These are phyloP conservation scores for Ceratobasidium sp. DNA, from an alignment of 1,284 basidiomycete genomes.

Conservation along the genomic window DNA sequence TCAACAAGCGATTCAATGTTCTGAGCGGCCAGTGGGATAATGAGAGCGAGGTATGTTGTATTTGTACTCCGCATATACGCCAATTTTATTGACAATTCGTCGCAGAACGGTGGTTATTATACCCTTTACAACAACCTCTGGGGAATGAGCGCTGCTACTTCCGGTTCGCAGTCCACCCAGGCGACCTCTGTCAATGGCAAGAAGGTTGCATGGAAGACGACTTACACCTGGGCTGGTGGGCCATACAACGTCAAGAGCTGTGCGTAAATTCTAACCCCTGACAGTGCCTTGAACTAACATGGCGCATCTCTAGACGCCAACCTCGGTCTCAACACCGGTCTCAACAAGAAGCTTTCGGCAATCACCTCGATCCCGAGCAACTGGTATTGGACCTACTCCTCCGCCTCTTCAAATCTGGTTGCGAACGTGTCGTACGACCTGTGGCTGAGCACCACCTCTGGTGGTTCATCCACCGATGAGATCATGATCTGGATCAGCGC, in stretches of 20 bases:
- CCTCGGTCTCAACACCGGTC: slow-evolving; percentile 38
- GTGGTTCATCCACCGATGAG: slow-evolving; percentile 51
- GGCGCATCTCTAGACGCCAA: slow-evolving; percentile 35
- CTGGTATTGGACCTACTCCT: slow-evolving; percentile 53
- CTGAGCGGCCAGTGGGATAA: slow-evolving; percentile 41
- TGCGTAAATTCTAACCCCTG: not conserved
- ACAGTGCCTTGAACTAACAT: not conserved
- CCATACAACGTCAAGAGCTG: slow-evolving; percentile 45
- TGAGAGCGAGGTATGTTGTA: slow-evolving; percentile 38
- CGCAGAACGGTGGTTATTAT: slow-evolving; percentile 10
- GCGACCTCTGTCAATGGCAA: slow-evolving; percentile 35
- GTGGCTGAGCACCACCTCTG: slow-evolving; percentile 52
- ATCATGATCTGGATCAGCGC: slow-evolving; percentile 55
- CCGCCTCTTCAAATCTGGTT: slow-evolving; percentile 52
- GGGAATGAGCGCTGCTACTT: slow-evolving; percentile 39
- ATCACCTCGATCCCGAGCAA: slow-evolving; percentile 52
- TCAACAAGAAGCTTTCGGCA: slow-evolving; percentile 51
- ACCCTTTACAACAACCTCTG: slow-evolving; percentile 42
- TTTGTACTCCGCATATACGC: slow-evolving; percentile 18
- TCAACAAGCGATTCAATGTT: slow-evolving; percentile 20
- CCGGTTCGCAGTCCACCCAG: slow-evolving; percentile 42
- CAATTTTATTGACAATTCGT: not conserved
- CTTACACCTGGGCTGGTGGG: slow-evolving; percentile 43
- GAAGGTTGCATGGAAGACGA: slow-evolving; percentile 43
- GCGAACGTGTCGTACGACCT: slow-evolving; percentile 55